Evolutionary conservation across 495 filamentous ascomycete species (phyloP).

Genomic region (Hypoxylon intermedium): DNA sequence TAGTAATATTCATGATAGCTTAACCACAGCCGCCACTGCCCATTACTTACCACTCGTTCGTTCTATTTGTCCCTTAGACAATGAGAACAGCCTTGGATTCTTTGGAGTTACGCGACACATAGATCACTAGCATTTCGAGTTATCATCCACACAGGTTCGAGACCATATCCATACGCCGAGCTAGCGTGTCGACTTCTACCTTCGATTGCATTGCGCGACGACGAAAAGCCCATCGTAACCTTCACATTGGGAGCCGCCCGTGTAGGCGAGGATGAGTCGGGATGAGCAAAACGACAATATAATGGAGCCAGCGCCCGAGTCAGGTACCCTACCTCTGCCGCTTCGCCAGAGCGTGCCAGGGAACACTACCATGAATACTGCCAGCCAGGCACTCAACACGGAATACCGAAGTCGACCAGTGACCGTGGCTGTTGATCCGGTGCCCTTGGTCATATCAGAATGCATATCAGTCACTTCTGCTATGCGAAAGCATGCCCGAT

Average conservation of each 20-base stretch:
- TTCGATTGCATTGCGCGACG: slow-evolving; percentile 5
- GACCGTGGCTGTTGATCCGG: slow-evolving; percentile 88
- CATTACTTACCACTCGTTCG: not conserved
- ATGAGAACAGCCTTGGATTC: slow-evolving; percentile 17
- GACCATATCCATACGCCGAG: not conserved
- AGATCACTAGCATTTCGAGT: slow-evolving; percentile 1
- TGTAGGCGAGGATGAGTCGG: slow-evolving; percentile 51
- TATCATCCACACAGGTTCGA: not conserved
- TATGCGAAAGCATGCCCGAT: slow-evolving; percentile 96
- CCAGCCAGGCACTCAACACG: slow-evolving; percentile 40
- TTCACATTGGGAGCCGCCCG: slow-evolving; percentile 27
- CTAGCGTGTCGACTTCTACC: not conserved
- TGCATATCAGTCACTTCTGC: slow-evolving; percentile 98
- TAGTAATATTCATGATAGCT: slow-evolving; percentile 19
- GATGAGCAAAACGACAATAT: slow-evolving; percentile 48
- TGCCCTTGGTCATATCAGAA: slow-evolving; percentile 96
- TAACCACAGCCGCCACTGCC: not conserved
- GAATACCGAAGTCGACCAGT: slow-evolving; percentile 60
- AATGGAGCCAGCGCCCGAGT: slow-evolving; percentile 47
- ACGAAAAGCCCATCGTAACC: slow-evolving; percentile 1
- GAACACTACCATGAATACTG: slow-evolving; percentile 19
- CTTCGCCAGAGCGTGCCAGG: slow-evolving; percentile 22
- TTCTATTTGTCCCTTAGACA: slow-evolving; percentile 3
- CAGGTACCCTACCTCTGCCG: slow-evolving; percentile 15
- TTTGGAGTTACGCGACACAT: slow-evolving; percentile 10